Evolutionary conservation across 106 monocot genomes (phyloP).

Genomic region (Posidonia australis): DNA sequence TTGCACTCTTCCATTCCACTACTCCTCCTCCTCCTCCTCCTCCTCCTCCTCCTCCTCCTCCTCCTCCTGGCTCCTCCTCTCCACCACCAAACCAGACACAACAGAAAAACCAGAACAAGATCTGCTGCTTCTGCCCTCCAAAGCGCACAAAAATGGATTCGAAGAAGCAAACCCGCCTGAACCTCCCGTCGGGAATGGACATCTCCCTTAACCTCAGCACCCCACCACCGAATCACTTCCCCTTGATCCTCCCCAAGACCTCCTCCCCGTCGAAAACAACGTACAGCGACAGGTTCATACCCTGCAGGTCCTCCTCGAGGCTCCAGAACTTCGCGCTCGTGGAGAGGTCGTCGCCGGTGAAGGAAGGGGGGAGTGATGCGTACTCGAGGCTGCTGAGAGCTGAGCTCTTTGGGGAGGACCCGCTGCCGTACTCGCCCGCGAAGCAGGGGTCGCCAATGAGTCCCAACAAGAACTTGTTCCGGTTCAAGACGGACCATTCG

Average conservation of each 20-base stretch:
- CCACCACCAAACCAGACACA: too few species aligned
- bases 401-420: constrained; percentile 73
- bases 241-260: constrained; percentile 39
- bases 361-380: constrained; percentile 69
- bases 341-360: constrained; percentile 52
- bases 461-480: constrained; percentile 75
- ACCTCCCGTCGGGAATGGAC: background rate
- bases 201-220: background rate
- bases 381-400: constrained; percentile 63
- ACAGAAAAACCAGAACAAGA: too few species aligned
- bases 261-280: constrained; percentile 75
- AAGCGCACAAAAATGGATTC: too few species aligned
- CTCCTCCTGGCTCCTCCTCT: too few species aligned
- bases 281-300: constrained; percentile 94
- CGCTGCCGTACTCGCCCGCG: constrained; percentile 27
- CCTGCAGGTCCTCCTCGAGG: constrained; percentile 81
- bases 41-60: too few species aligned
- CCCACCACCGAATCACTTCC: constrained; percentile 19
- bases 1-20: too few species aligned
- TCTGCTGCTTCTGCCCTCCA: too few species aligned
- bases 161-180: too few species aligned
- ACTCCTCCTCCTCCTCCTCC: too few species aligned
- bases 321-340: constrained; percentile 56
- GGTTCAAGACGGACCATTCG: constrained; percentile 86
- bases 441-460: constrained; percentile 47